Conservation (phyloP, 2,329 filamentous ascomycete species). For the Polychaeton citri region DNA sequence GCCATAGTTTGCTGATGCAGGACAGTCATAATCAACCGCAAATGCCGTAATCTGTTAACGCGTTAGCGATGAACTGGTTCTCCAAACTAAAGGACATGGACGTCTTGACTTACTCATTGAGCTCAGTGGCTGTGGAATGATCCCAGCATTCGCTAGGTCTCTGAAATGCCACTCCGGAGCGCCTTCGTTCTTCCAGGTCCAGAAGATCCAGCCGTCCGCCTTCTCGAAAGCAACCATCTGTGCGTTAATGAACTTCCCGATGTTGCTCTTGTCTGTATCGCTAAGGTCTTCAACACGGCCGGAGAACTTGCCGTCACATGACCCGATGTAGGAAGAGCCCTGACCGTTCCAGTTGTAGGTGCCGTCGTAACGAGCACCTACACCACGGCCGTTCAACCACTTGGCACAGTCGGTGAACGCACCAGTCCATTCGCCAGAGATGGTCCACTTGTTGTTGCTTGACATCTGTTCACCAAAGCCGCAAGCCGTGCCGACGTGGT, state of each 20-base stretch:
- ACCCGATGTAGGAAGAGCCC: constrained; percentile 26
- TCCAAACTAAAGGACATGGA: not conserved
- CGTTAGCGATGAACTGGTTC: constrained; percentile 1
- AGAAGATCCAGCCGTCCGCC: constrained; percentile 36
- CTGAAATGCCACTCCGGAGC: constrained; percentile 38
- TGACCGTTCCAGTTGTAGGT: constrained; percentile 20
- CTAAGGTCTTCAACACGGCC: constrained; percentile 30
- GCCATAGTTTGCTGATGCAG: no score
- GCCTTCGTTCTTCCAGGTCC: constrained; percentile 38
- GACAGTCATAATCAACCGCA: constrained; percentile 6
- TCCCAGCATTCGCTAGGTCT: constrained; percentile 26
- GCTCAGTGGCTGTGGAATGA: constrained; percentile 16
- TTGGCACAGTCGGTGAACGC: constrained; percentile 35
- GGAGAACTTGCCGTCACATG: constrained; percentile 30
- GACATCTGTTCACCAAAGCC: constrained; percentile 33
- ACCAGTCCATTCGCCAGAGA: constrained; percentile 35
- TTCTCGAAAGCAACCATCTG: constrained; percentile 36
- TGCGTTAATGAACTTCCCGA: constrained; percentile 32
- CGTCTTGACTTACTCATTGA: constrained; percentile 10
- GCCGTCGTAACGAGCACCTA: constrained; percentile 34
- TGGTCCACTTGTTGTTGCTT: constrained; percentile 32
- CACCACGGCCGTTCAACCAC: constrained; percentile 34
- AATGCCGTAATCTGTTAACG: constrained; percentile 4
- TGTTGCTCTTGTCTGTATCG: constrained; percentile 28
- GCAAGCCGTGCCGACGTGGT: constrained; percentile 30